phyloP scores from a whole-genome alignment of 768 basidiomycete species.

The Trametes cubensis region DNA sequence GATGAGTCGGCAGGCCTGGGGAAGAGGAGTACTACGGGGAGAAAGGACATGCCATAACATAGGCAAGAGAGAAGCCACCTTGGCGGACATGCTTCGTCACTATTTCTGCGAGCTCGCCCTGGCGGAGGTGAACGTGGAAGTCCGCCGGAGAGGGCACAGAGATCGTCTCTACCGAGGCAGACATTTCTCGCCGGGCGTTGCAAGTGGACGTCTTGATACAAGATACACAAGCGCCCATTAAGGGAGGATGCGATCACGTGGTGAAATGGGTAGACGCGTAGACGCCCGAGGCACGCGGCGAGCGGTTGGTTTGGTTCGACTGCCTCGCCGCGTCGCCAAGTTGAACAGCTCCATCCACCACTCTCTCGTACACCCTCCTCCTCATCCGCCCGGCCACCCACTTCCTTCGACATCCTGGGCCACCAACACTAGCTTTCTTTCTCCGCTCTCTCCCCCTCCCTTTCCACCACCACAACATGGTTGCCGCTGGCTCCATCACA shows the following conservation, averaged over 20 bases:
- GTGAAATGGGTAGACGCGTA: conserved; percentile 1
- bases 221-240: conserved; percentile 2
- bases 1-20: not conserved
- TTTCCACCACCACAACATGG: conserved; percentile 47
- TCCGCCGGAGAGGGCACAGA: conserved; percentile 72
- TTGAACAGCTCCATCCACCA: conserved; percentile 13
- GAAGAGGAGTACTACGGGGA: conserved; percentile 4
- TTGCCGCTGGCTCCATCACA: conserved; percentile 84
- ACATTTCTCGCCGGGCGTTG: no score
- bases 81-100: conserved; percentile 88
- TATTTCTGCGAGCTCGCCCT: conserved; percentile 77
- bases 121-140: conserved; percentile 96
- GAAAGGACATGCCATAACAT: conserved; percentile 80
- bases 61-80: conserved; percentile 90
- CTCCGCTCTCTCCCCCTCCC: not conserved
- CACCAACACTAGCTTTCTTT: conserved; percentile 10
- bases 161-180: conserved; percentile 40
- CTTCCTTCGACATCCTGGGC: conserved; percentile 15
- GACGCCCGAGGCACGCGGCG: conserved; percentile 26
- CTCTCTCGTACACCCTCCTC: conserved; percentile 3
- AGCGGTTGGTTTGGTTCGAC: conserved; percentile 23
- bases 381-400: conserved; percentile 14
- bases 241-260: conserved; percentile 21
- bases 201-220: no score
- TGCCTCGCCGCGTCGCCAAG: conserved; percentile 13